phyloP scores from a whole-genome alignment of 2,329 filamentous ascomycete species.

The Monosporascus sp. region DNA sequence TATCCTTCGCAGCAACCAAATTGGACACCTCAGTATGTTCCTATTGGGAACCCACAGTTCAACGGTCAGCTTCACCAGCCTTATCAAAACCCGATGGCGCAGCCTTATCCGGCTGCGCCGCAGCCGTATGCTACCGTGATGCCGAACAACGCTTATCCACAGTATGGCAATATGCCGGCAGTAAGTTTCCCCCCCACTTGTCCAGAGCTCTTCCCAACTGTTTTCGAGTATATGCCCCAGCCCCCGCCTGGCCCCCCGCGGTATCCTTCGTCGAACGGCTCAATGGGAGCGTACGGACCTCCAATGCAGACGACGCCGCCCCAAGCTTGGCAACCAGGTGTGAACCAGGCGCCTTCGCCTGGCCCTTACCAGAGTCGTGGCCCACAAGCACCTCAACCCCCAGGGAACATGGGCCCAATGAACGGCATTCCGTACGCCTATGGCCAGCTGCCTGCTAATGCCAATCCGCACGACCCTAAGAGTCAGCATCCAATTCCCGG shows the following conservation, averaged over 20 bases:
- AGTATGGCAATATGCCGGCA: slow-evolving; percentile 40
- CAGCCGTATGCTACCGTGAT: slow-evolving; percentile 40
- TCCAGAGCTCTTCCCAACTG: slow-evolving; percentile 24
- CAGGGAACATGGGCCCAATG: slow-evolving; percentile 14
- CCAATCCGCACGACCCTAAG: slow-evolving; percentile 65
- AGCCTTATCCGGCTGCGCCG: slow-evolving; percentile 39
- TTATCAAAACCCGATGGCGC: slow-evolving; percentile 41
- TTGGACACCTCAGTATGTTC: slow-evolving; percentile 54
- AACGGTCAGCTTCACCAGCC: slow-evolving; percentile 39
- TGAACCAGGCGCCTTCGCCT: slow-evolving; percentile 18
- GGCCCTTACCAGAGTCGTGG: slow-evolving; percentile 19
- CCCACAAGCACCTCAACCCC: slow-evolving; percentile 19
- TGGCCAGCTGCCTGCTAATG: slow-evolving; percentile 68
- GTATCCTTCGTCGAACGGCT: slow-evolving; percentile 30
- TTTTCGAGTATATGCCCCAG: slow-evolving; percentile 30
- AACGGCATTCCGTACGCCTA: slow-evolving; percentile 62
- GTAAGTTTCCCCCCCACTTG: slow-evolving; percentile 32
- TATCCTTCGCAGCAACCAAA: slow-evolving; percentile 53
- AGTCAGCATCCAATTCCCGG: slow-evolving; percentile 79
- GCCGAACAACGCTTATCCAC: slow-evolving; percentile 36
- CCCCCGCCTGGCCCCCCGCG: slow-evolving; percentile 26
- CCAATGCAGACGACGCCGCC: slow-evolving; percentile 28
- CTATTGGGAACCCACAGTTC: slow-evolving; percentile 39
- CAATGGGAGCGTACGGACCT: slow-evolving; percentile 29
- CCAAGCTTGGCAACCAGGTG: slow-evolving; percentile 29